These are phyloP conservation scores for Yamagishiella unicocca DNA, from an alignment of 139 green algal species.

Conservation along the genomic window DNA sequence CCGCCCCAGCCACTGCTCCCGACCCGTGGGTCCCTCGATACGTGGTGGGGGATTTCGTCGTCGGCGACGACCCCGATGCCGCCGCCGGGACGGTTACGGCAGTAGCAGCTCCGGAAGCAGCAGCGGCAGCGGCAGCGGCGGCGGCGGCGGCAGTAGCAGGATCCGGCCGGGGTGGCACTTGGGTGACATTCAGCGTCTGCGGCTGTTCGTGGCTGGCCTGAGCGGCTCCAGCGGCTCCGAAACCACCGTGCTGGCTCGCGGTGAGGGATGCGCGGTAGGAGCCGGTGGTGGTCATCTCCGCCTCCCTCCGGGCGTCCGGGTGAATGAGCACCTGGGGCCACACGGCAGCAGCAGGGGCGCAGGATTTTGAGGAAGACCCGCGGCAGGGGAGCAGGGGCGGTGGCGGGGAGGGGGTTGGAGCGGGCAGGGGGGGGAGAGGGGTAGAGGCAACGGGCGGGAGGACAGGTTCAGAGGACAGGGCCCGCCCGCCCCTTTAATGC, in stretches of 20 bases:
- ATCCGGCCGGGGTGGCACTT: not conserved
- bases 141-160: not conserved
- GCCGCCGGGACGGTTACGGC: not conserved
- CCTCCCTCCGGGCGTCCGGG: slow-evolving; percentile 6
- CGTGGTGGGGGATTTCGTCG: too few relatives aligned
- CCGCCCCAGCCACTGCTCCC: too few relatives aligned
- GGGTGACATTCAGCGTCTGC: not conserved
- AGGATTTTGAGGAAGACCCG: too few relatives aligned
- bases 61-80: too few relatives aligned
- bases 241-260: not conserved
- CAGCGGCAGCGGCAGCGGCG: not conserved
- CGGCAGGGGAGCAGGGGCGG: too few relatives aligned
- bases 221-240: not conserved
- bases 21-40: too few relatives aligned
- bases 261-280: not conserved
- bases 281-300: not conserved
- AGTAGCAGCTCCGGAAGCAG: not conserved
- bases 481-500: too few relatives aligned
- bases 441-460: not conserved
- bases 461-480: too few relatives aligned
- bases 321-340: slow-evolving; percentile 38
- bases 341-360: too few relatives aligned
- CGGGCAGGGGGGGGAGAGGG: not conserved
- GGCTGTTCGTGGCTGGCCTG: not conserved
- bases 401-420: not conserved